A percentile compares a stretch with the other conserved stretches of the same genome.
These are phyloP conservation scores for Chlamydomonas sp. DNA, from an alignment of 139 green algal species.

Conservation along the genomic window DNA sequence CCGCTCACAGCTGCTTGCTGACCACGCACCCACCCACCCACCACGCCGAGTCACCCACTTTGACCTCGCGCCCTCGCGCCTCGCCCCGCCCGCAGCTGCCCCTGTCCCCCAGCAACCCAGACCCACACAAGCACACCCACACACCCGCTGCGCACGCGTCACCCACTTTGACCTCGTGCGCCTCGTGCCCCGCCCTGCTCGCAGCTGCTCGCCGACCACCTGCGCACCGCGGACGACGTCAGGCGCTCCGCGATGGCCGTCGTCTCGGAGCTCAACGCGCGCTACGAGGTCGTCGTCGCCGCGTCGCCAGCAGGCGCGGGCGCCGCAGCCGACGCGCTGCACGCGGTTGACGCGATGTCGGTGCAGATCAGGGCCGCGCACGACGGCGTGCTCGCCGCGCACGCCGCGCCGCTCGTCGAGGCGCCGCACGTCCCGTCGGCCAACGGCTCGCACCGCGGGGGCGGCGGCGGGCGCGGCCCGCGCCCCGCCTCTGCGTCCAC, in stretches of 20 bases:
- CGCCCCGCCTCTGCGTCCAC: neutral
- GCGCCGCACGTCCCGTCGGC: neutral
- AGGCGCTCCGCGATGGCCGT: constrained; percentile 13
- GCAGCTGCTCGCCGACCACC: neutral
- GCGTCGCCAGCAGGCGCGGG: constrained; percentile 15
- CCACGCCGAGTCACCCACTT: too few relatives aligned
- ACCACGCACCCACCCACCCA: too few relatives aligned
- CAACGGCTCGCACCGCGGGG: neutral
- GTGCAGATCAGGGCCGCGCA: constrained; percentile 10
- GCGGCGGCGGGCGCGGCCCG: neutral
- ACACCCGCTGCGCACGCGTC: too few relatives aligned
- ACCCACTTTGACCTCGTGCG: too few relatives aligned
- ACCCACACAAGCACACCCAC: too few relatives aligned
- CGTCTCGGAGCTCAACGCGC: constrained; percentile 15
- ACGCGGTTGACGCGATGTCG: constrained; percentile 15
- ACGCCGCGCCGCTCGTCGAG: neutral
- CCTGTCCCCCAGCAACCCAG: too few relatives aligned
- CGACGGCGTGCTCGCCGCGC: neutral
- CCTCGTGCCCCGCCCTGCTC: too few relatives aligned
- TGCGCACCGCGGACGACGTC: constrained; percentile 9
- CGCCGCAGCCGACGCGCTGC: constrained; percentile 7
- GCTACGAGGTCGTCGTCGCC: constrained; percentile 23
- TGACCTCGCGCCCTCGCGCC: too few relatives aligned
- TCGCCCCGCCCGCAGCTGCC: too few relatives aligned
- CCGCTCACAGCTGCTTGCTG: too few relatives aligned